Conservation (phyloP, 2,329 filamentous ascomycete genomes). For the Cytospora schulzeri region DNA sequence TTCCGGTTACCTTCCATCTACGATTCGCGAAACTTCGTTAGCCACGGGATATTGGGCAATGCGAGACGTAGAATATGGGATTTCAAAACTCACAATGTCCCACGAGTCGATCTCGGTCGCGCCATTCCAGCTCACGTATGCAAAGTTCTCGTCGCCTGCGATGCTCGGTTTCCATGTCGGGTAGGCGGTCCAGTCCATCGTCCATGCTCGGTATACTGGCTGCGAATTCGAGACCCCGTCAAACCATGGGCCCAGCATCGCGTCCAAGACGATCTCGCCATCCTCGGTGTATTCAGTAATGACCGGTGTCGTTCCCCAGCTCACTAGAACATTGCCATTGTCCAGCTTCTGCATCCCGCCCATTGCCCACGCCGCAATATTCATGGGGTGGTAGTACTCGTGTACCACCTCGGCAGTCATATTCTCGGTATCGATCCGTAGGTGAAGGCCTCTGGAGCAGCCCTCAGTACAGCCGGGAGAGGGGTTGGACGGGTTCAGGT, state of each 20-base stretch:
- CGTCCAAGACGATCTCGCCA: conserved; percentile 44
- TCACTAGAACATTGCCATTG: conserved; percentile 44
- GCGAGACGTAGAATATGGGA: not conserved
- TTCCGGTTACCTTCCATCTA: conserved; percentile 23
- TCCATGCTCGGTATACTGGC: conserved; percentile 31
- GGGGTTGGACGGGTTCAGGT: conserved; percentile 33
- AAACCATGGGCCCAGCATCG: conserved; percentile 40
- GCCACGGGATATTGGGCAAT: not conserved
- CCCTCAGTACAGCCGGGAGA: conserved; percentile 22
- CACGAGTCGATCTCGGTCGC: conserved; percentile 36
- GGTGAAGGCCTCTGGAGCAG: conserved; percentile 33
- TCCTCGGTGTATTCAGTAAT: conserved; percentile 47
- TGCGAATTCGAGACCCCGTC: conserved; percentile 18
- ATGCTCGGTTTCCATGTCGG: conserved; percentile 32
- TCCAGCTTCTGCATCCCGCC: conserved; percentile 25
- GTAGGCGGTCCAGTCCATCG: conserved; percentile 32
- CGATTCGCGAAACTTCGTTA: not conserved
- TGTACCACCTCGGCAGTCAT: conserved; percentile 47
- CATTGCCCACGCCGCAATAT: conserved; percentile 27
- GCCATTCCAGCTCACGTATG: conserved; percentile 39
- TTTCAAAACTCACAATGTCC: conserved; percentile 25
- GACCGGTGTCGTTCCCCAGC: conserved; percentile 49
- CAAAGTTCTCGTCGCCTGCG: conserved; percentile 24
- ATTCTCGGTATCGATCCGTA: conserved; percentile 40
- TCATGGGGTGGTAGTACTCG: conserved; percentile 40